phyloP scores from a whole-genome alignment of 345 rosid species.

The Gossypium sturtianum region DNA sequence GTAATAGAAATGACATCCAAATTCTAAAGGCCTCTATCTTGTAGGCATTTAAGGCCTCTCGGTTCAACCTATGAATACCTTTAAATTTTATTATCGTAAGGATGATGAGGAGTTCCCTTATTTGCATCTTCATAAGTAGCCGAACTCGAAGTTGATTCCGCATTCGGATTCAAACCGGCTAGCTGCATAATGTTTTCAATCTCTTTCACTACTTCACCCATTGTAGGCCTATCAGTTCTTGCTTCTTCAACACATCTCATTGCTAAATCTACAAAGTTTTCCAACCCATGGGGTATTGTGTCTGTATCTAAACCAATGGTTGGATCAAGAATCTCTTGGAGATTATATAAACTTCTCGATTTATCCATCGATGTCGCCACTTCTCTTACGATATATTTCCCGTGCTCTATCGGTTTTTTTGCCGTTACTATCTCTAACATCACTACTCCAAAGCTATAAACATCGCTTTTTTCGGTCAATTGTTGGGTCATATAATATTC shows the following conservation, averaged over 20 bases:
- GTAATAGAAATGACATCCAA: neutral
- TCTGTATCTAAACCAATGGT: slow-evolving; percentile 34
- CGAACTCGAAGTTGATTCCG: slow-evolving; percentile 48
- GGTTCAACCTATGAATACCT: neutral
- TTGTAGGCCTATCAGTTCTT: slow-evolving; percentile 54
- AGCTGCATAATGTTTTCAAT: slow-evolving; percentile 61
- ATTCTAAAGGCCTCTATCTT: neutral
- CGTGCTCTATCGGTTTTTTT: slow-evolving; percentile 68
- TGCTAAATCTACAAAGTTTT: slow-evolving; percentile 56
- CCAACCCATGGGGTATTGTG: slow-evolving; percentile 43
- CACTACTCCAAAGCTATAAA: slow-evolving; percentile 88
- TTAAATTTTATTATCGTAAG: neutral
- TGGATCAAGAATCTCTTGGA: slow-evolving; percentile 63
- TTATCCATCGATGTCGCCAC: slow-evolving; percentile 50
- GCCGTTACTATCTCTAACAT: slow-evolving; percentile 69
- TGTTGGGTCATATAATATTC: slow-evolving; percentile 81
- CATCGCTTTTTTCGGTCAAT: slow-evolving; percentile 87
- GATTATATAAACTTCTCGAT: slow-evolving; percentile 47
- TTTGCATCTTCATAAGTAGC: slow-evolving; percentile 2
- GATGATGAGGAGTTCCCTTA: neutral
- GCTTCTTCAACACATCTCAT: slow-evolving; percentile 57
- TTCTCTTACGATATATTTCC: slow-evolving; percentile 82
- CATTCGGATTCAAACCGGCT: slow-evolving; percentile 54
- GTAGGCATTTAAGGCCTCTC: too few relatives aligned
- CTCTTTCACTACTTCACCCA: slow-evolving; percentile 73